Percentiles rank a stretch among this genome's conserved stretches.
phyloP scores from a whole-genome alignment of 345 rosid genomes.

The Eucalyptus curtisii region DNA sequence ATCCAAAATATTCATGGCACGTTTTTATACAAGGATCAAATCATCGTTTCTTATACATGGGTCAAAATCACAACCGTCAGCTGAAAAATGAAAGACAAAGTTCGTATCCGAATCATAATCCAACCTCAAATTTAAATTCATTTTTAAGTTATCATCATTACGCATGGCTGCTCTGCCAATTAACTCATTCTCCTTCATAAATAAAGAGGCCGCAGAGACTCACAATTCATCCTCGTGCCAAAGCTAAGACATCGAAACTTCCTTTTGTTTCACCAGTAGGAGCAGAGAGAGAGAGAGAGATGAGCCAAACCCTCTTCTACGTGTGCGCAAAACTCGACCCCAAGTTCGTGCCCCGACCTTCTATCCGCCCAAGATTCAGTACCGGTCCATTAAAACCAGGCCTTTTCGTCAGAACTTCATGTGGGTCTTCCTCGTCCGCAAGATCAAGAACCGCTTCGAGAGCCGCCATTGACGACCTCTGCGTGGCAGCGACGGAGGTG shows the following conservation, averaged over 20 bases:
- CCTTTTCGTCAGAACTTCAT: not conserved
- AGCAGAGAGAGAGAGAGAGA: not conserved
- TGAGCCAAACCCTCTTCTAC: not conserved
- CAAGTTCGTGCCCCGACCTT: not conserved
- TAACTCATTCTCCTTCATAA: not conserved
- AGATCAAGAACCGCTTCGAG: not conserved
- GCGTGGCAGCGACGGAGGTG: not conserved
- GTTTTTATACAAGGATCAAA: not conserved
- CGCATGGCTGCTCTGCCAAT: not conserved
- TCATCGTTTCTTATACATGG: not conserved
- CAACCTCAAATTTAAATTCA: not conserved
- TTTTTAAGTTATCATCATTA: not conserved
- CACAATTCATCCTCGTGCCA: not conserved
- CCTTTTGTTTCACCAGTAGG: not conserved
- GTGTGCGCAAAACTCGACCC: not conserved
- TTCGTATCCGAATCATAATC: not conserved
- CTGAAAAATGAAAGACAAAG: not conserved
- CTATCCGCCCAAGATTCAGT: not conserved
- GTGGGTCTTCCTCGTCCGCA: not conserved
- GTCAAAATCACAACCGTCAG: not conserved
- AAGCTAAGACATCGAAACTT: not conserved
- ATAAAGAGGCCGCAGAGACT: not conserved
- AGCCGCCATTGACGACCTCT: not conserved
- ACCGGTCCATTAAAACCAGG: not conserved
- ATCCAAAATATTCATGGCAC: not conserved